Evolutionary conservation across 306 rosid species (phyloP), one percentile per base, ranked within the genome.

Genomic region (Vigna mungo): DNA sequence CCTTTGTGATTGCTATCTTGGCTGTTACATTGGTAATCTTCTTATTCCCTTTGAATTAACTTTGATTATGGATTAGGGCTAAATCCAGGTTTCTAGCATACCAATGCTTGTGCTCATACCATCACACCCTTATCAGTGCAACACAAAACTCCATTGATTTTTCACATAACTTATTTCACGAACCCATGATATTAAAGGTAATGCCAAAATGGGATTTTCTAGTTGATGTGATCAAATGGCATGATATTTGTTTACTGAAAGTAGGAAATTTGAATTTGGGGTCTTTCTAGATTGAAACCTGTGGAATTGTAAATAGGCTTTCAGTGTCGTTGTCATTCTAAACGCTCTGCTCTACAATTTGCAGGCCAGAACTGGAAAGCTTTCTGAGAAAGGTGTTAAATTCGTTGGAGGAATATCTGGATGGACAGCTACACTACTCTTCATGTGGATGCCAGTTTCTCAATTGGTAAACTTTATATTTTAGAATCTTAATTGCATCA

Each of bases 371-470:
- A 80, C 43, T 34, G 97, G 97, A 52, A 95, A 90, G 78, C 93
- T 95, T 81, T 84, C 96, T 23, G 85, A 87, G 80, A 36, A 86
- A 82, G 96, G 97, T 75, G 83, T 76, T 76, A 84, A 87, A 85
- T 87, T 95, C 85, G 97, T 95, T 69, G 96, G 97, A 77, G 91
- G 89, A 65, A 83, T 95, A 79, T 95, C 97, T 53, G 98, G 97
- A 72, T 95, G 97, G 98, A 92, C 96, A 7, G 98, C 98, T 67
- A 95, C 98, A 2, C 82, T 95, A 56, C 98, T 95, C 79, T 95
- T 95, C 86, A 95, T 95, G 98, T 95, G 97, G 98, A 95, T 92
- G 97, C 98, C 98, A 0, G 89, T 95, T 78, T 88, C 98, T 7
- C 98, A 92, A 86, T 66, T 95, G 97, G 98, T 92, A 89, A 77